Base-by-base conservation (phyloP, 2,329 filamentous ascomycete genomes). In the Colletotrichum ledebouriae region DNA sequence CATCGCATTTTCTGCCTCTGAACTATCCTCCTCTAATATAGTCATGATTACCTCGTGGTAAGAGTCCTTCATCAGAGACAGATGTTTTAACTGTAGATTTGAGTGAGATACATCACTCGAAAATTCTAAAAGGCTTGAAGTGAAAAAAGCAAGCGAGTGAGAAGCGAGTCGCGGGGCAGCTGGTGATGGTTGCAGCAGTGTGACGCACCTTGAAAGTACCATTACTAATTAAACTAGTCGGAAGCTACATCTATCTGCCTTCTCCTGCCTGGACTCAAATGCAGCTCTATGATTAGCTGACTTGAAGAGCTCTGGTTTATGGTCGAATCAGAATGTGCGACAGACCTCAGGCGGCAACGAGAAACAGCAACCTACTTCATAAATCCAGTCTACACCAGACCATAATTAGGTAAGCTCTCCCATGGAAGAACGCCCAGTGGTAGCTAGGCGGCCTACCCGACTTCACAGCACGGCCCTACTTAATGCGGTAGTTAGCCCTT, bases 301-400 rank as follows among this genome's bases (percentile, higher is more conserved):
- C 22, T 6, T 4, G 11, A 11, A 12, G 41, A 65, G 41, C 46
- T 47, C 15, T 39, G 6, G 7, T 6, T 17, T 46, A 1, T 41
- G 29, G 59, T 7, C 65, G 53, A 68, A 68, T 65, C 53, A 64
- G 37, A 44, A 42, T 39, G 7, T 3, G 39, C 4, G 1, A 6
- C 12, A 7, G 34, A 59, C 60, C 65, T 68, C 33, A 68, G 65
- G 65, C 65, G 64, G 64, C 44, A 52, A 22, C 17, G 10, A 20
- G 20, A 39, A 47, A 34, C 49, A 64, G 44, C 60, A 46, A 62
- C 59, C 59, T 62, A 22, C 3, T 3, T 22, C 3, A 4, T 22
- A 62, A 39, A 39, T 15, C 15, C 37, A 39, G 37, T 39, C 37
- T 5, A 11, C 37, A 39, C 6, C 37, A 13, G 11, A 39, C 37